Evolutionary conservation across 192 early-diverging fungal genomes (phyloP).

Genomic region (Funneliformis mosseae): DNA sequence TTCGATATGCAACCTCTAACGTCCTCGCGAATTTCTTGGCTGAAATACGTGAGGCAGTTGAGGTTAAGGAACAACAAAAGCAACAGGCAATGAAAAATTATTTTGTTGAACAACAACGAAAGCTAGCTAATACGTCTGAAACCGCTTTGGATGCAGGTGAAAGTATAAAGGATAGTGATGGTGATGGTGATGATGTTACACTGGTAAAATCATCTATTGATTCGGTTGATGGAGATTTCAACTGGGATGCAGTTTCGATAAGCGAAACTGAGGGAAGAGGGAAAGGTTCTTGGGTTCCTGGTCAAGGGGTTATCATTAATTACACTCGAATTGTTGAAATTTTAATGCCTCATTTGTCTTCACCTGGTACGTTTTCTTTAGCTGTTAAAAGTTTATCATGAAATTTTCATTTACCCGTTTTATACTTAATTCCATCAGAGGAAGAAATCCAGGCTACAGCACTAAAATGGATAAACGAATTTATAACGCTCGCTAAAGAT

Average conservation of each 20-base stretch:
- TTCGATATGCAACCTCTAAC: slow-evolving; percentile 78
- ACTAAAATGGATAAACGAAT: slow-evolving; percentile 89
- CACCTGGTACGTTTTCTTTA: slow-evolving; percentile 44
- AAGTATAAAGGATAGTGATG: slow-evolving; percentile 11
- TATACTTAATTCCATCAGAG: slow-evolving; percentile 43
- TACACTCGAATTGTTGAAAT: slow-evolving; percentile 86
- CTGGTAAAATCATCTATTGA: slow-evolving; percentile 5
- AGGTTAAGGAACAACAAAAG: slow-evolving; percentile 60
- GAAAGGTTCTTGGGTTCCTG: slow-evolving; percentile 69
- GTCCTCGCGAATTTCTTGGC: slow-evolving; percentile 87
- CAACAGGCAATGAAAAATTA: slow-evolving; percentile 40
- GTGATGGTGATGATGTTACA: slow-evolving; percentile 34
- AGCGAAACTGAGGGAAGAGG: slow-evolving; percentile 48
- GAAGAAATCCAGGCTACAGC: slow-evolving; percentile 94
- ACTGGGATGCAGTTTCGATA: slow-evolving; percentile 29
- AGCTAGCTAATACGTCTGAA: slow-evolving; percentile 8
- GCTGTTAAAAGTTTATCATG: not conserved
- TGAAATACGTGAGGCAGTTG: slow-evolving; percentile 79
- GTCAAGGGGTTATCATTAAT: slow-evolving; percentile 78
- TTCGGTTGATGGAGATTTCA: slow-evolving; percentile 10
- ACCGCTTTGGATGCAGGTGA: slow-evolving; percentile 23
- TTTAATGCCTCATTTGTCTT: slow-evolving; percentile 78
- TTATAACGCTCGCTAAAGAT: slow-evolving; percentile 79
- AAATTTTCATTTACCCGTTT: not conserved
- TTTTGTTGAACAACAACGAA: slow-evolving; percentile 30